Evolutionary conservation across 371 early-diverging fungal species (phyloP).

Genomic region (Mortierella sp.): DNA sequence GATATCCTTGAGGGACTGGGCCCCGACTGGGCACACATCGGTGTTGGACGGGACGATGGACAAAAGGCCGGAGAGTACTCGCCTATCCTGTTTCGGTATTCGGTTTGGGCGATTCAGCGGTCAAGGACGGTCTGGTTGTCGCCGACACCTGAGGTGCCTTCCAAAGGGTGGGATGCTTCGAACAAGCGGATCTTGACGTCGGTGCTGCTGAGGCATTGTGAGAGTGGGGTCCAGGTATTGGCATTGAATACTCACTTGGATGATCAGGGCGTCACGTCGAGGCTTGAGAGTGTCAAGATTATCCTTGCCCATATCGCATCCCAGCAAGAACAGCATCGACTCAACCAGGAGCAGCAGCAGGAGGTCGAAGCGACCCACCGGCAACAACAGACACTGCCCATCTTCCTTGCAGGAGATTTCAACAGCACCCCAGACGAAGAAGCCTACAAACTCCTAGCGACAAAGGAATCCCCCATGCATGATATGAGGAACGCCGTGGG

Average conservation of each 20-base stretch:
- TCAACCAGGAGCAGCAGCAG: neutral
- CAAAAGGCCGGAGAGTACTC: conserved; percentile 61
- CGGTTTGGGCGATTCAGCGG: conserved; percentile 3
- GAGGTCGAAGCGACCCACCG: neutral
- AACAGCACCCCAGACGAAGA: conserved; percentile 23
- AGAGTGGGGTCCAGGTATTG: neutral
- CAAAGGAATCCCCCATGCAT: neutral
- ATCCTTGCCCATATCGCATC: conserved; percentile 10
- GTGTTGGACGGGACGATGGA: conserved; percentile 65
- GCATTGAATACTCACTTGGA: conserved; percentile 23
- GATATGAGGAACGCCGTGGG: conserved; percentile 19
- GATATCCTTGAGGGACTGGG: conserved; percentile 62
- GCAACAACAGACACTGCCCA: neutral
- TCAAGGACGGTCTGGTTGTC: conserved; percentile 14
- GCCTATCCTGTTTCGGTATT: conserved; percentile 16
- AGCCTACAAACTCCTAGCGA: conserved; percentile 5
- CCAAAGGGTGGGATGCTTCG: conserved; percentile 22
- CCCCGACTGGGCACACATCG: conserved; percentile 65
- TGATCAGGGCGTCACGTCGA: conserved; percentile 10
- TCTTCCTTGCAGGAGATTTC: conserved; percentile 21
- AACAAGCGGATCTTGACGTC: conserved; percentile 20
- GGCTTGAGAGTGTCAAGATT: conserved; percentile 20
- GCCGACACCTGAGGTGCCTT: conserved; percentile 8
- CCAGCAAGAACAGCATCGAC: neutral
- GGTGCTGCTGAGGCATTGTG: conserved; percentile 9